These are phyloP conservation scores for Penicillium steckii DNA, from an alignment of 495 filamentous ascomycete genomes.

Conservation along the genomic window DNA sequence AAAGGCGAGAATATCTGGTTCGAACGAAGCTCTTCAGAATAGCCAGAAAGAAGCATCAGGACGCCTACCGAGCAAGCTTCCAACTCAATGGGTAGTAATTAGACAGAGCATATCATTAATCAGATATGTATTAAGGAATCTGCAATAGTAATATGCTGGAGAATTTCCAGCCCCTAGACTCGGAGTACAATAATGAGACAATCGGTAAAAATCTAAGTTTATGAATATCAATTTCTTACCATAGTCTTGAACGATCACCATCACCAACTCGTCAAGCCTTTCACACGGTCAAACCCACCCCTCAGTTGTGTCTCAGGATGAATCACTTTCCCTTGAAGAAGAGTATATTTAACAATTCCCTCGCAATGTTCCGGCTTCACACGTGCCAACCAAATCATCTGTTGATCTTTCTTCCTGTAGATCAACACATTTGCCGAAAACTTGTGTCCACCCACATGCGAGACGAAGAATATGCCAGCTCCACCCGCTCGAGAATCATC, in stretches of 20 bases:
- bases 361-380: conserved; percentile 90
- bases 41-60: too few relatives aligned
- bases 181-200: too few relatives aligned
- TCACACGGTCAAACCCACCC: conserved; percentile 82
- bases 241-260: too few relatives aligned
- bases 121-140: too few relatives aligned
- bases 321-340: conserved; percentile 89
- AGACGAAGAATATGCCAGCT: conserved; percentile 91
- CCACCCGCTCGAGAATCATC: conserved; percentile 84
- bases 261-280: conserved; percentile 84
- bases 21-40: conserved; percentile 7
- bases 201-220: too few relatives aligned
- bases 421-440: conserved; percentile 89
- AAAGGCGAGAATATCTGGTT: conserved; percentile 32
- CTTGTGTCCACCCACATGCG: conserved; percentile 93
- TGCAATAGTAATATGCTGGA: too few relatives aligned
- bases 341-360: conserved; percentile 83
- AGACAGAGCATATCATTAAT: too few relatives aligned
- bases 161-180: too few relatives aligned
- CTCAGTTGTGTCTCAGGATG: conserved; percentile 81
- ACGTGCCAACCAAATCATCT: conserved; percentile 93
- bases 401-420: conserved; percentile 69
- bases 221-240: too few relatives aligned
- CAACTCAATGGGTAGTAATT: too few relatives aligned
- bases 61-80: too few relatives aligned